Conservation (phyloP, 352 stramenopile genomes). For the Phytophthora rubi region DNA sequence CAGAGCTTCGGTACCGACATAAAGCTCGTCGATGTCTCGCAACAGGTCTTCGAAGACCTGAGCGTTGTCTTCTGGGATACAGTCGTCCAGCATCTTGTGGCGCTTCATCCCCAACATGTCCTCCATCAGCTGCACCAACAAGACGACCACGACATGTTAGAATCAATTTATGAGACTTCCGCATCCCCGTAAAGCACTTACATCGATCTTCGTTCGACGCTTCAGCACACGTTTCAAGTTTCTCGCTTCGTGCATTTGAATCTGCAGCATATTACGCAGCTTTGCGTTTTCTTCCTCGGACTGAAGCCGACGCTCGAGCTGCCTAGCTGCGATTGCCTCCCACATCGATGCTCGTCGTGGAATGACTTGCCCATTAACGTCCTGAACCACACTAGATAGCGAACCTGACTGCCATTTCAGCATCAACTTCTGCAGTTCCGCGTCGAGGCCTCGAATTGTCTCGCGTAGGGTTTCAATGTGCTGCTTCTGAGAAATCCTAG, state of each 20-base stretch:
- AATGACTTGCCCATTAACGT: slow-evolving; percentile 2
- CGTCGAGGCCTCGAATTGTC: slow-evolving; percentile 16
- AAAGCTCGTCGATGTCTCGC: slow-evolving; percentile 30
- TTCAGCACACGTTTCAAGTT: slow-evolving; percentile 32
- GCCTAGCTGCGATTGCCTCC: slow-evolving; percentile 32
- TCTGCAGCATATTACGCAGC: slow-evolving; percentile 31
- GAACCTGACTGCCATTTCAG: not conserved
- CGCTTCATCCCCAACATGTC: slow-evolving; percentile 23
- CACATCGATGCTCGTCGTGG: slow-evolving; percentile 25
- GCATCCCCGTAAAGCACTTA: not conserved
- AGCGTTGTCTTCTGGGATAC: slow-evolving; percentile 8
- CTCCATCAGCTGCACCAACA: slow-evolving; percentile 27
- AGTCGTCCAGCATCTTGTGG: slow-evolving; percentile 4
- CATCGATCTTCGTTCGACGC: slow-evolving; percentile 31
- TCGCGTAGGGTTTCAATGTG: slow-evolving; percentile 18
- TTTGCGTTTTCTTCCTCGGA: slow-evolving; percentile 35
- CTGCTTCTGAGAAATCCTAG: slow-evolving; percentile 24
- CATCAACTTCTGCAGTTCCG: slow-evolving; percentile 14
- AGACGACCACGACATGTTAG: not conserved
- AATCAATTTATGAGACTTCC: not conserved
- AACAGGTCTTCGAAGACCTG: slow-evolving; percentile 27
- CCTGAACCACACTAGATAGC: not conserved
- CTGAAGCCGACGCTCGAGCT: slow-evolving; percentile 18
- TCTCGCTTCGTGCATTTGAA: slow-evolving; percentile 34
- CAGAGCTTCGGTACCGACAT: slow-evolving; percentile 23